A percentile compares a stretch with the other conserved stretches of the same genome.
Conservation (phyloP, 1,284 basidiomycete genomes). For the Taiwanofungus camphoratus region DNA sequence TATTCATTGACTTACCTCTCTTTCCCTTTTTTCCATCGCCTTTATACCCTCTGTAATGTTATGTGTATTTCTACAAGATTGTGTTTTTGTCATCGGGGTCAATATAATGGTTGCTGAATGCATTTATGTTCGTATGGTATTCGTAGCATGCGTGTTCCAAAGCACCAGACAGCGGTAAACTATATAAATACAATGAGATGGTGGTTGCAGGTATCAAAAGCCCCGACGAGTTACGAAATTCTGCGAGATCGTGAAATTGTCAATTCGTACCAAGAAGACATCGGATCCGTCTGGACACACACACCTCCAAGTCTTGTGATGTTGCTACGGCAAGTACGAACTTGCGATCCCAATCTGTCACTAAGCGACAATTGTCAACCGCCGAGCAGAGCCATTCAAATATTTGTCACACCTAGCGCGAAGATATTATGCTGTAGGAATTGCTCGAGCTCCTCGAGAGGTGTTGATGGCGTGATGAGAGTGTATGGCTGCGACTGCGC, state of each 20-base stretch:
- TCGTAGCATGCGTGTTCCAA: too few species aligned
- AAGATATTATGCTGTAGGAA: constrained; percentile 73
- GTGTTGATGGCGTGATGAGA: constrained; percentile 74
- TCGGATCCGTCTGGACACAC: too few species aligned
- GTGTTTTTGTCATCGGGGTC: too few species aligned
- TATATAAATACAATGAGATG: constrained; percentile 2
- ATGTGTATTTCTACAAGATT: too few species aligned
- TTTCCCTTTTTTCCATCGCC: too few species aligned
- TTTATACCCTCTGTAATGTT: too few species aligned
- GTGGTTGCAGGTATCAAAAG: constrained; percentile 23
- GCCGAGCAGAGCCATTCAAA: background rate
- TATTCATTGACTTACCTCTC: too few species aligned
- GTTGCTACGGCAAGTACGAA: constrained; percentile 87
- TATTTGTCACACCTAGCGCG: constrained; percentile 56
- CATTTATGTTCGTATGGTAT: too few species aligned
- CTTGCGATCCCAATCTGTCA: constrained; percentile 77
- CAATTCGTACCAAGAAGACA: too few species aligned
- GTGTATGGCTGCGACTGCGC: constrained; percentile 65
- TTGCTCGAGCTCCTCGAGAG: constrained; percentile 68
- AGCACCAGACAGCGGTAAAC: constrained; percentile 2
- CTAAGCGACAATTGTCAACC: constrained; percentile 32
- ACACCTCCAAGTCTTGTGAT: constrained; percentile 67
- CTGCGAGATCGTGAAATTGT: constrained; percentile 15
- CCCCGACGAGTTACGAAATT: constrained; percentile 58
- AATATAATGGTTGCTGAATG: too few species aligned